Evolutionary conservation across 163 green algal species (phyloP), one percentile per base, ranked within the genome.

Genomic region (Prototheca stagnorum): DNA sequence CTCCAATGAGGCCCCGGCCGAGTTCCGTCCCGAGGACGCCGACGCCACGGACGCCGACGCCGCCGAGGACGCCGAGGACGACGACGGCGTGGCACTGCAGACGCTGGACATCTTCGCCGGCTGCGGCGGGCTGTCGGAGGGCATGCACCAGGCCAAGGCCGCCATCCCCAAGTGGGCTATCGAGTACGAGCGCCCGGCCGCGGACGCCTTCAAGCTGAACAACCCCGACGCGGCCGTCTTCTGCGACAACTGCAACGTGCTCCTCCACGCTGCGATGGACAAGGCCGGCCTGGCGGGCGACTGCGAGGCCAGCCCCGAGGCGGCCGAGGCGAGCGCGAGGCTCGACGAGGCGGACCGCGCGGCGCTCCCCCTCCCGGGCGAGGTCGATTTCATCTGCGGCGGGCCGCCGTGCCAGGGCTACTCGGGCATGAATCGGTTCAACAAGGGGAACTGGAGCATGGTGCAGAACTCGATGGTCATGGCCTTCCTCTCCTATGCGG

Each of bases 371-470:
- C 8, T 46, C 37, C 86, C 86, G 4, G 87, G 87, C 0, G 51
- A 92, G 57, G 86, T 96, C n/a, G 87, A 93, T 35, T 93, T 96
- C 68, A 88, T 96, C 51, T 92, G 84, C 61, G 85, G 87, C 27
- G 87, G 87, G 1, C 87, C 87, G 0, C 87, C 87, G 44, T 96
- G 87, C 79, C 80, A 91, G 76, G 87, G 87, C 49, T 96, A 95
- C 75, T 88, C 72, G 5, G 87, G 87, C 56, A 96, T 96, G 87
- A 96, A 96, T 65, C 75, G 87, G 35, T 96, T 96, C 77, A 96
- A 96, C 77, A 88, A 91, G 73, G 72, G 86, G 61, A 85, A 85
- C 62, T 92, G 85, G 81, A 81, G 56, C 39, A 81, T 88, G 65
- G 73, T 92, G 44, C 63, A 76, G 35, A 93, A 91, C 78, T 79